Evolutionary conservation across 768 basidiomycete genomes (phyloP).

Genomic region (Kwoniella sp.): DNA sequence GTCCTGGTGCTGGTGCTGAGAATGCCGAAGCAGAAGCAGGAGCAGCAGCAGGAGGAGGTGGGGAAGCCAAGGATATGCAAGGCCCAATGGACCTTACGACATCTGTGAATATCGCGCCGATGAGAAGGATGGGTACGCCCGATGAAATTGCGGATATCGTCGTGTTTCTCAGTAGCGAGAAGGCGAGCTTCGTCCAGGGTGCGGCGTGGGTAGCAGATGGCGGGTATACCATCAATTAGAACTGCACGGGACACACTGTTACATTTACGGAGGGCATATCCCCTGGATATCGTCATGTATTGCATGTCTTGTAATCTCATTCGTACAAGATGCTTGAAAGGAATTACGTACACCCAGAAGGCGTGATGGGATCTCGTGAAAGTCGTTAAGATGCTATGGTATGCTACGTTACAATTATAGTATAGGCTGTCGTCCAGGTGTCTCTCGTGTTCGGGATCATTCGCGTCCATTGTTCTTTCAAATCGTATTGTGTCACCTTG

Average conservation of each 20-base stretch:
- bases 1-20: neutral
- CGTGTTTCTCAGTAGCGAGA: constrained; percentile 31
- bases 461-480: too few species aligned
- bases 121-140: constrained; percentile 30
- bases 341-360: too few species aligned
- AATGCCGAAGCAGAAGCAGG: neutral
- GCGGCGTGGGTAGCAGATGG: constrained; percentile 34
- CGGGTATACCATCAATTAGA: constrained; percentile 33
- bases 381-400: neutral
- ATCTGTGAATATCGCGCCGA: constrained; percentile 34
- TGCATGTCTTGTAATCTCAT: neutral
- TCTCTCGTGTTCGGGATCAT: neutral
- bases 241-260: too few species aligned
- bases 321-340: neutral
- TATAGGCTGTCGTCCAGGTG: neutral
- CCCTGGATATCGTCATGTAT: too few species aligned
- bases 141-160: constrained; percentile 36
- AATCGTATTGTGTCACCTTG: too few species aligned
- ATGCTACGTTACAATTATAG: neutral
- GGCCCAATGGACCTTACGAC: constrained; percentile 23
- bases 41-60: neutral
- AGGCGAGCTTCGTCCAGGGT: constrained; percentile 36
- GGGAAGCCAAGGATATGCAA: constrained; percentile 14
- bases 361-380: neutral
- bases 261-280: too few species aligned